These are phyloP conservation scores for Saturnispora diversa DNA, from an alignment of 805 yeast species.

Conservation along the genomic window DNA sequence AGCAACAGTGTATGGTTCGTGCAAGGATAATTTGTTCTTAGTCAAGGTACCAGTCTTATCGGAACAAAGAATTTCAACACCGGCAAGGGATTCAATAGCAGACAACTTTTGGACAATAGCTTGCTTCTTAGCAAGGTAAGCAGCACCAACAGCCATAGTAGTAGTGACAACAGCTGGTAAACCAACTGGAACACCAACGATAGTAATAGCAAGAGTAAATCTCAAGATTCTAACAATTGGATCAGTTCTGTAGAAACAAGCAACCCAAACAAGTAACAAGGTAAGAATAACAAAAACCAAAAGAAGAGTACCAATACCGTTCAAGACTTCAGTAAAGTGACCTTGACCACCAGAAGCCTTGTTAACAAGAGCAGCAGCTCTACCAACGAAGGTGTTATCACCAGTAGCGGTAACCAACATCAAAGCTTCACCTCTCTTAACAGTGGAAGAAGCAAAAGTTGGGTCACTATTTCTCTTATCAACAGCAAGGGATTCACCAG, in stretches of 20 bases:
- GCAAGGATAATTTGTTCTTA: conserved; percentile 91
- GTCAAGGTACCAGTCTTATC: conserved; percentile 98
- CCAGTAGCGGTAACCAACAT: conserved; percentile 94
- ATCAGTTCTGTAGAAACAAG: conserved; percentile 89
- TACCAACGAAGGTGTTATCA: conserved; percentile 92
- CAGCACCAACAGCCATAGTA: conserved; percentile 99
- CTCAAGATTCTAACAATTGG: conserved; percentile 81
- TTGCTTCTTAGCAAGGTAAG: conserved; percentile 93
- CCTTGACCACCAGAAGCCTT: conserved; percentile 89
- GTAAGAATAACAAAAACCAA: conserved; percentile 84
- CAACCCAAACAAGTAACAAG: conserved; percentile 82
- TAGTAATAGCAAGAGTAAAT: conserved; percentile 91
- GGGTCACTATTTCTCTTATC: conserved; percentile 86
- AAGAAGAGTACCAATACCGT: conserved; percentile 93
- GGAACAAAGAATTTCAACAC: conserved; percentile 96
- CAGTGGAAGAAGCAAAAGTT: conserved; percentile 86
- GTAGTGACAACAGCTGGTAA: conserved; percentile 97
- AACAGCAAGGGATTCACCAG: conserved; percentile 96
- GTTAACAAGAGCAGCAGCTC: conserved; percentile 95
- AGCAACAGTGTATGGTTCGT: conserved; percentile 96
- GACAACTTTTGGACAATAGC: conserved; percentile 95
- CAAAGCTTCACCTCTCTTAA: conserved; percentile 91
- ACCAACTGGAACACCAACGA: conserved; percentile 98
- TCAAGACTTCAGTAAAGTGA: conserved; percentile 95
- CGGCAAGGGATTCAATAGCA: conserved; percentile 95